These are phyloP conservation scores for Polytrichum commune DNA, from an alignment of 225 moss, liverwort and hornwort species.

Conservation along the genomic window DNA sequence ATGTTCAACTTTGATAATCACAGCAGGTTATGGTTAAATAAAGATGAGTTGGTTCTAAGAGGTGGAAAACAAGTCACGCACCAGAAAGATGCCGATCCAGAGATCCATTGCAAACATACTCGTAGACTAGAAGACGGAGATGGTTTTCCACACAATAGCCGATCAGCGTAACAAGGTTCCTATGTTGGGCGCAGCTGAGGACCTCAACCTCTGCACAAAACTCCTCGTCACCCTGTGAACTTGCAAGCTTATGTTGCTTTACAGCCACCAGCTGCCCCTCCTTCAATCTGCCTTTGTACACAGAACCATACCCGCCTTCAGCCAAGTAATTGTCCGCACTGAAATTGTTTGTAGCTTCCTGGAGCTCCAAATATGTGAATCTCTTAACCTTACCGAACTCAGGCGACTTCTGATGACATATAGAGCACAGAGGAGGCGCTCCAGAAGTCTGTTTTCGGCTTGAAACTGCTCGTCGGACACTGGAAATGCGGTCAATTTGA, in stretches of 20 bases:
- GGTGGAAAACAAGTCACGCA: conserved; percentile 20
- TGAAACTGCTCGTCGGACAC: conserved; percentile 19
- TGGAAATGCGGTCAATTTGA: conserved; percentile 11
- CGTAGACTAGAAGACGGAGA: conserved; percentile 62
- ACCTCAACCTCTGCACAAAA: conserved; percentile 69
- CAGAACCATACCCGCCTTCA: conserved; percentile 65
- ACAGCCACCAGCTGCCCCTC: conserved; percentile 63
- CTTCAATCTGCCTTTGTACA: conserved; percentile 54
- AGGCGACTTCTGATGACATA: conserved; percentile 62
- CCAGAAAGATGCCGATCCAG: conserved; percentile 65
- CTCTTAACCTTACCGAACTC: conserved; percentile 44
- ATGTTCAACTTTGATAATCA: too few species aligned
- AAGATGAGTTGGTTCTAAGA: too few species aligned
- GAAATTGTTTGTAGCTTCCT: conserved; percentile 51
- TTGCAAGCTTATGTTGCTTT: conserved; percentile 60
- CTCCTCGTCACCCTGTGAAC: conserved; percentile 63
- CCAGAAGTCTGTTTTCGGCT: conserved; percentile 17
- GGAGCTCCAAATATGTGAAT: conserved; percentile 48
- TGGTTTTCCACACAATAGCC: conserved; percentile 60
- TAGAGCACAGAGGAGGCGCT: conserved; percentile 52
- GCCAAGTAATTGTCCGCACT: conserved; percentile 57
- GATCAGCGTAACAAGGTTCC: conserved; percentile 66
- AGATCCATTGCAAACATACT: conserved; percentile 72
- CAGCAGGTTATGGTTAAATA: too few species aligned
- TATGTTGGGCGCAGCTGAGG: conserved; percentile 67